Conservation (phyloP, 257 asterid genomes). For the Fraxinus excelsior region DNA sequence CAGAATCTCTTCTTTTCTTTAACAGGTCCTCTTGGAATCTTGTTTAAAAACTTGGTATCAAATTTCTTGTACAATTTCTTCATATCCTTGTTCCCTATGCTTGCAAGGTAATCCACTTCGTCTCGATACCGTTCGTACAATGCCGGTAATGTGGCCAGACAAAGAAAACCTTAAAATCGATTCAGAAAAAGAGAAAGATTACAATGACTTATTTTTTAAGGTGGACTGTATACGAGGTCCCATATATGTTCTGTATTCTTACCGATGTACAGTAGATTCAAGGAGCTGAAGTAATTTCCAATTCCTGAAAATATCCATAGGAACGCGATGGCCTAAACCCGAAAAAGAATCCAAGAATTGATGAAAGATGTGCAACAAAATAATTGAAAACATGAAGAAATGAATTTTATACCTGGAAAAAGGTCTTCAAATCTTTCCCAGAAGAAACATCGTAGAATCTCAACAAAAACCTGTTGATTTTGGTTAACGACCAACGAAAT, state of each 20-base stretch:
- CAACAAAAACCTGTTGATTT: conserved; percentile 44
- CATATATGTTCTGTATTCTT: neutral
- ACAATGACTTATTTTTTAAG: neutral
- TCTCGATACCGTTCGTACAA: conserved; percentile 61
- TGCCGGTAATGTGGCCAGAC: conserved; percentile 61
- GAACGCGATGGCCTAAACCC: conserved; percentile 49
- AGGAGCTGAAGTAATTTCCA: conserved; percentile 67
- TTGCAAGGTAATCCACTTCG: conserved; percentile 73
- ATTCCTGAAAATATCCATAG: conserved; percentile 69
- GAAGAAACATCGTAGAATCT: conserved; percentile 62
- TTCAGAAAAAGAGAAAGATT: neutral
- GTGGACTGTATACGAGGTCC: neutral
- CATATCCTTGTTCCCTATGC: conserved; percentile 55
- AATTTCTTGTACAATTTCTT: conserved; percentile 59
- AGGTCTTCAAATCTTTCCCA: conserved; percentile 70
- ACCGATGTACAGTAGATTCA: conserved; percentile 69
- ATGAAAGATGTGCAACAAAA: neutral
- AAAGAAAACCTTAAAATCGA: conserved; percentile 53
- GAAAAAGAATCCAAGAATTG: neutral
- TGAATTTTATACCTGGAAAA: conserved; percentile 50
- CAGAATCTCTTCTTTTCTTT: conserved; percentile 67
- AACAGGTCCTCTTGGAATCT: conserved; percentile 89
- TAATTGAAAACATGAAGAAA: neutral
- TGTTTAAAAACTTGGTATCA: conserved; percentile 63
- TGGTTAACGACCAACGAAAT: conserved; percentile 55